phyloP scores from a whole-genome alignment of 305 asterid species.

The Solanum hybrid region DNA sequence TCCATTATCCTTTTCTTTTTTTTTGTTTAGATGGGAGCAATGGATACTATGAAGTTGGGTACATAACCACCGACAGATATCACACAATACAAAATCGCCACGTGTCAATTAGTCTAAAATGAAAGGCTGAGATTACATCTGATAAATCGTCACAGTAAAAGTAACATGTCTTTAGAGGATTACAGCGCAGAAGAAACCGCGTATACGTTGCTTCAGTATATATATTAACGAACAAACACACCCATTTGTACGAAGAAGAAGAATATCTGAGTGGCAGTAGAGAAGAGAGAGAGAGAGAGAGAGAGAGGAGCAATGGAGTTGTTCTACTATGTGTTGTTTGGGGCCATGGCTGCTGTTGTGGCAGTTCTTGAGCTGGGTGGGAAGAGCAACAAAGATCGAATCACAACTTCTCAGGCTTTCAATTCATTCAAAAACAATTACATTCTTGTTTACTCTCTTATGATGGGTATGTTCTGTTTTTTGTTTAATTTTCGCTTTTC shows the following conservation, averaged over 20 bases:
- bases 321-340: slow-evolving; percentile 76
- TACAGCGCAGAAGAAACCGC: slow-evolving; percentile 2
- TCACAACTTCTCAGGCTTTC: slow-evolving; percentile 68
- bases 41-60: not conserved
- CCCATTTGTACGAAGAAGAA: not conserved
- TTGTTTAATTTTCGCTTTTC: not conserved
- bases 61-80: slow-evolving; percentile 7
- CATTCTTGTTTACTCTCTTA: slow-evolving; percentile 87
- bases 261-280: not conserved
- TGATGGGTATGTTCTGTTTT: slow-evolving; percentile 66
- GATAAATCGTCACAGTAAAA: not conserved
- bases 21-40: not conserved
- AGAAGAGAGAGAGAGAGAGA: not conserved
- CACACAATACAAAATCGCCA: not conserved
- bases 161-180: not conserved
- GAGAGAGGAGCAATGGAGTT: slow-evolving; percentile 48
- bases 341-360: slow-evolving; percentile 61
- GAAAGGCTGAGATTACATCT: slow-evolving; percentile 5
- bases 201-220: not conserved
- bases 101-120: not conserved
- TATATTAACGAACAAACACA: not conserved
- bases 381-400: slow-evolving; percentile 77
- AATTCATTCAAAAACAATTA: slow-evolving; percentile 88
- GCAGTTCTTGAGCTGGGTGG: slow-evolving; percentile 71
- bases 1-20: not conserved